These are phyloP conservation scores for Globisporangium irregulare DNA, from an alignment of 352 stramenopile genomes.

Conservation along the genomic window DNA sequence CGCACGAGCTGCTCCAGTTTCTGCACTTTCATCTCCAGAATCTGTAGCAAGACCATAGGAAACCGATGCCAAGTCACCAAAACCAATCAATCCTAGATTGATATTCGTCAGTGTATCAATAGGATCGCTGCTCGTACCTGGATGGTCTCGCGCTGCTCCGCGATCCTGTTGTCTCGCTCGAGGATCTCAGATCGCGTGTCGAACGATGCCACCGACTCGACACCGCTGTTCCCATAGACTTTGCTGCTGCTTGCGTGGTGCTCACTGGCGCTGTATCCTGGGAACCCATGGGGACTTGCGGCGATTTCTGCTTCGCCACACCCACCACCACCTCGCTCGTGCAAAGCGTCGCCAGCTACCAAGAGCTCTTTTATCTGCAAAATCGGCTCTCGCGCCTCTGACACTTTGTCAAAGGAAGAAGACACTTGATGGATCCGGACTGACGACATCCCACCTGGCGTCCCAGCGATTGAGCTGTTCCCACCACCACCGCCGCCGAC, in stretches of 20 bases:
- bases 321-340: not conserved
- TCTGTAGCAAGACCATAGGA: conserved; percentile 35
- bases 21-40: conserved; percentile 93
- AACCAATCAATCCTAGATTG: not conserved
- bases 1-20: conserved; percentile 95
- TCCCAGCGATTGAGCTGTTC: conserved; percentile 6
- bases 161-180: conserved; percentile 81
- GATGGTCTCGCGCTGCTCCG: conserved; percentile 86
- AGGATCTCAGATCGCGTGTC: conserved; percentile 33
- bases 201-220: conserved; percentile 13
- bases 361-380: conserved; percentile 23
- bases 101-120: not conserved
- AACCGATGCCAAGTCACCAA: not conserved
- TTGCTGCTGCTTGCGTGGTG: conserved; percentile 13
- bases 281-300: not conserved
- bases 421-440: conserved; percentile 15
- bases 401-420: conserved; percentile 29
- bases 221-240: conserved; percentile 12
- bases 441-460: conserved; percentile 1
- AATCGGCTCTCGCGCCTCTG: conserved; percentile 35
- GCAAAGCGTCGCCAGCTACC: not conserved
- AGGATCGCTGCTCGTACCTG: conserved; percentile 28
- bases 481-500: not conserved
- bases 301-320: not conserved
- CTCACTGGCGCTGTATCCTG: conserved; percentile 16